Conservation (phyloP, 257 asterid species). For the Leptodermis oblonga region DNA sequence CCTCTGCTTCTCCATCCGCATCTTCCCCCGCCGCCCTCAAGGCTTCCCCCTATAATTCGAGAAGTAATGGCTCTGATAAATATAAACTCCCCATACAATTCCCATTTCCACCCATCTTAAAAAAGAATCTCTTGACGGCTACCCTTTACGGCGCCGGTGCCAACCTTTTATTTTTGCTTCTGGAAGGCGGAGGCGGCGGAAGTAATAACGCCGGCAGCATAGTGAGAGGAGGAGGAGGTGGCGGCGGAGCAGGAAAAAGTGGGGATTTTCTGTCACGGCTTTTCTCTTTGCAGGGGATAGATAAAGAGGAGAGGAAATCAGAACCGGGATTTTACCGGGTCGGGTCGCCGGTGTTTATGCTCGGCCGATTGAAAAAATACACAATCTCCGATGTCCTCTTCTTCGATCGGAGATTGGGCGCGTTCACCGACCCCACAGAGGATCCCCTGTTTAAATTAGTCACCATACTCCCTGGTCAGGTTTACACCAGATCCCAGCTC, state of each 20-base stretch:
- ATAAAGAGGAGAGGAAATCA: constrained; percentile 61
- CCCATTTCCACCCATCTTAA: not conserved
- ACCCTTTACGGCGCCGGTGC: constrained; percentile 33
- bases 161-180: constrained; percentile 30
- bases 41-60: constrained; percentile 33
- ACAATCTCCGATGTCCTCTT: constrained; percentile 71
- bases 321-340: constrained; percentile 57
- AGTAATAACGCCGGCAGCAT: constrained; percentile 22
- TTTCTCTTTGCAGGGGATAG: constrained; percentile 43
- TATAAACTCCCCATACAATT: not conserved
- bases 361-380: constrained; percentile 76
- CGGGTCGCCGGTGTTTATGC: constrained; percentile 81
- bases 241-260: constrained; percentile 44
- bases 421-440: constrained; percentile 55
- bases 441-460: constrained; percentile 86
- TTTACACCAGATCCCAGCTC: constrained; percentile 76
- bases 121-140: not conserved
- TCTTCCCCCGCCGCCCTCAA: constrained; percentile 42
- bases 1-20: constrained; percentile 14
- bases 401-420: constrained; percentile 48
- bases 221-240: constrained; percentile 47
- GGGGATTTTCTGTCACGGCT: constrained; percentile 53
- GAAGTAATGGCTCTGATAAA: not conserved
- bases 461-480: constrained; percentile 69
- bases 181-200: constrained; percentile 41